Base-by-base conservation (phyloP, 495 filamentous ascomycete genomes). In the Aspergillus diversus region DNA sequence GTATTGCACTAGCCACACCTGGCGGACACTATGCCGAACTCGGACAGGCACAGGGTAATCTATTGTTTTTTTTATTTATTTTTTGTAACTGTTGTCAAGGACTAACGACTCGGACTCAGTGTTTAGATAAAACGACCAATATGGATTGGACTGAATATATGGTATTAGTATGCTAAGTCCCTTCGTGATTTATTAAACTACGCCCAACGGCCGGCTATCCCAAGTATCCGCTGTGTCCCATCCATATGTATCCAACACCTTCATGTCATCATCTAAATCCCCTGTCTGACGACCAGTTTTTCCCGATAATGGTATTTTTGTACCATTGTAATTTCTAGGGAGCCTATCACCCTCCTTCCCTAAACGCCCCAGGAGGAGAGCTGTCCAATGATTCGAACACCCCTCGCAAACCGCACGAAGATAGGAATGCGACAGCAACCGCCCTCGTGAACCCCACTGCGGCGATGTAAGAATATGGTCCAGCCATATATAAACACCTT, bases 401-500 rank as follows among this genome's bases (percentile, higher is more conserved):
- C 66, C 71, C 47, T 72, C 63, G 59, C 77, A 80, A n/a, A 66
- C 69, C 34, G 68, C 66, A 3, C 63, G 66, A 7, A 80, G 57
- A 60, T 81, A 81, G 6, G 63, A 64, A 34, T 64, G 63, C 2
- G 79, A 75, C n/a, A 73, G 67, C 7, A 70, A 57, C 27, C 63
- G 66, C 27, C 67, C 64, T 31, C 63, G 56, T 15, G 65, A 66
- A 37, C 65, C 67, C 77, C 78, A 81, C 5, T 63, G 51, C 11
- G 71, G 17, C n/a, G 77, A 77, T 13, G 64, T 66, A 27, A 77
- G 60, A 6, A 81, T 69, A 63, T 81, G 77, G 46, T 70, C 73
- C 57, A 81, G 65, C 79, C 79, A 81, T 34, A 75, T 60, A 53
- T 70, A 81, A 7, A 74, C 49, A 4, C 69, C 74, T 61, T 80